Evolutionary conservation across 2,329 filamentous ascomycete genomes (phyloP), one percentile per base, ranked within the genome.

Genomic region (Bipolaris cookei): DNA sequence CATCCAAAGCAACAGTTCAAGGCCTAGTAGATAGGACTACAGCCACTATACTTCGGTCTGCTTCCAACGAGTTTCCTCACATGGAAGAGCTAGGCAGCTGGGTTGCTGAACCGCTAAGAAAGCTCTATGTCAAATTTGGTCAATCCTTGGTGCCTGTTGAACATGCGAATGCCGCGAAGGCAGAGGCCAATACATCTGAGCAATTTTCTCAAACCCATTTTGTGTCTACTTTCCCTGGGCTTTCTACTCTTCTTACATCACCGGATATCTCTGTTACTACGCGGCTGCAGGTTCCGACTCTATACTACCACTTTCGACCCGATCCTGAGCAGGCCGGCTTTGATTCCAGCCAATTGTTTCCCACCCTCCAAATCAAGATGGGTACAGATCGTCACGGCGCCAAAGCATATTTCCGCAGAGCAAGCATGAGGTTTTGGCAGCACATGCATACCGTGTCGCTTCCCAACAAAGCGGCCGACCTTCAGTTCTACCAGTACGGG

Each of bases 401-500:
- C 23, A 56, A 48, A 39, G 46, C 67, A 7, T 50, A 42, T 6
- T 51, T 75, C 6, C 59, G 61, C 16, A 68, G 64, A 21, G 49
- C 72, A 4, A 59, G 50, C 13, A 52, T 76, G 6, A 58, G 50
- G 2, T 64, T 74, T 34, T 57, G 67, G 14, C 56, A 71, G 28
- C 61, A 60, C 3, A 35, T 60, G 4, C 65, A 71, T 39, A 65
- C 74, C 42, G 70, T 75, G 1, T 58, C 76, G 1, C 65, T 76
- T 11, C 75, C 75, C 0, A 62, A 69, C 21, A 56, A 66, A 43
- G 63, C 67, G 4, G 49, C 58, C 4, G 75, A 77, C 42, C 42
- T 77, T 8, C 66, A 68, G 1, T 75, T 76, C 54, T 38, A 51
- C 13, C 56, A 48, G 14, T 54, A 58, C 7, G 61, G 65, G 20